These are phyloP conservation scores for Fusarium gaditjirri DNA, from an alignment of 2,329 filamentous ascomycete genomes.

Conservation along the genomic window DNA sequence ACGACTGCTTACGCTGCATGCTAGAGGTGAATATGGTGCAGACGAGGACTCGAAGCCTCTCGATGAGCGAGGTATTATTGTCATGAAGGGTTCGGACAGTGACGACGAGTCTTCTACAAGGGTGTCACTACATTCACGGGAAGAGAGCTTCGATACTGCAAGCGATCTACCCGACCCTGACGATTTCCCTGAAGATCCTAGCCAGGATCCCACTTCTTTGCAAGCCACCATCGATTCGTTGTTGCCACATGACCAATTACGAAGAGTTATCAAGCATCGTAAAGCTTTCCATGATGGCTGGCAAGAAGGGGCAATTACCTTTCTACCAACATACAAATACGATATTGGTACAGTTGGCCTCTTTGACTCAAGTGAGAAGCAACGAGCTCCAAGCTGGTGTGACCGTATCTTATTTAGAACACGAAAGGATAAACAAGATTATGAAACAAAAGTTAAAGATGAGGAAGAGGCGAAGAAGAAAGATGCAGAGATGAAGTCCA, in stretches of 20 bases:
- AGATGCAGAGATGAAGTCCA: constrained; percentile 86
- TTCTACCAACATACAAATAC: constrained; percentile 97
- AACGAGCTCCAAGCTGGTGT: constrained; percentile 93
- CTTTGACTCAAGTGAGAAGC: constrained; percentile 96
- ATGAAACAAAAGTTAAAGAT: constrained; percentile 72
- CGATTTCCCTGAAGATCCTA: constrained; percentile 73
- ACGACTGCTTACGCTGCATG: constrained; percentile 83
- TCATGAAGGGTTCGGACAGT: constrained; percentile 57
- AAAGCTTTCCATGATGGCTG: constrained; percentile 92
- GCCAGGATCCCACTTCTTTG: constrained; percentile 84
- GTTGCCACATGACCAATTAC: constrained; percentile 89
- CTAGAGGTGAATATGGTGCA: constrained; percentile 78
- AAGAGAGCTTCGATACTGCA: constrained; percentile 54
- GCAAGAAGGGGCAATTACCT: constrained; percentile 87
- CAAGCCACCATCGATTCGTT: constrained; percentile 90
- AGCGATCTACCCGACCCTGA: constrained; percentile 68
- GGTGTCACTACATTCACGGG: constrained; percentile 48
- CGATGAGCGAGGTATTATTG: constrained; percentile 62
- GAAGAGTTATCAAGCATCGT: constrained; percentile 75
- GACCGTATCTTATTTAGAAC: constrained; percentile 92
- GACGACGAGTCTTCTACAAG: constrained; percentile 57
- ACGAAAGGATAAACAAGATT: constrained; percentile 72
- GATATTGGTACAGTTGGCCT: constrained; percentile 91
- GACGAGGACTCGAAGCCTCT: constrained; percentile 54
- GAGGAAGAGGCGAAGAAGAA: constrained; percentile 74